Percentiles rank a stretch among this genome's conserved stretches.
Conservation (phyloP, 1,139 yeast genomes). For the Kodamaea alishanica region DNA sequence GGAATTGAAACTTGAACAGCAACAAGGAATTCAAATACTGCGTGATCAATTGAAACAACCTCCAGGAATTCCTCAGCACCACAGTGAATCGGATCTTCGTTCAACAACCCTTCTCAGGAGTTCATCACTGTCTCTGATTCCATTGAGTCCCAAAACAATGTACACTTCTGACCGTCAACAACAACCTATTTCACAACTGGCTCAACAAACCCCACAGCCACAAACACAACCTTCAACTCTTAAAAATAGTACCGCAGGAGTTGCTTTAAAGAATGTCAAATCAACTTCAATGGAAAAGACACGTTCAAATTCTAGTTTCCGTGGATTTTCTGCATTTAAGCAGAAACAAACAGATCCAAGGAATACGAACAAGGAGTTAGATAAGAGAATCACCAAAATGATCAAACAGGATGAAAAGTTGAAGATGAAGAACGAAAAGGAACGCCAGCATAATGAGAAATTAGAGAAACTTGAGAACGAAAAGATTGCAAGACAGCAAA, state of each 20-base stretch:
- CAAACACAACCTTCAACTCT: background rate
- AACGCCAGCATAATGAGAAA: conserved; percentile 17
- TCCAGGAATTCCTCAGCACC: background rate
- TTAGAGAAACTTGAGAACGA: conserved; percentile 15
- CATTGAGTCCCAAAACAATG: conserved; percentile 4
- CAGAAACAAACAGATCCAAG: conserved; percentile 21
- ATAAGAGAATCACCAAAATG: conserved; percentile 27
- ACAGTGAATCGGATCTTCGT: conserved; percentile 3
- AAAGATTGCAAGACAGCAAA: conserved; percentile 11
- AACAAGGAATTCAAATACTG: background rate
- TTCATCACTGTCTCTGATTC: conserved; percentile 1
- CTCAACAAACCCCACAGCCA: conserved; percentile 9
- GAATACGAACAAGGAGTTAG: conserved; percentile 27
- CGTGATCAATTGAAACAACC: no score
- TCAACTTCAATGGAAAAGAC: conserved; percentile 18
- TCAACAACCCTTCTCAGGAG: conserved; percentile 4
- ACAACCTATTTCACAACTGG: background rate
- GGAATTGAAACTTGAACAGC: conserved; percentile 15
- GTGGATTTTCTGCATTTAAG: conserved; percentile 31
- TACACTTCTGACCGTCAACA: conserved; percentile 7
- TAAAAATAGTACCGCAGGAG: conserved; percentile 1
- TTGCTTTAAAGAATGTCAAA: background rate
- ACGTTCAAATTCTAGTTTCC: conserved; percentile 24
- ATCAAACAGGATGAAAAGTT: conserved; percentile 30
- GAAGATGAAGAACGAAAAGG: conserved; percentile 21